These are phyloP conservation scores for Cylindrotheca fusiformis DNA, from an alignment of 108 stramenopile genomes.

Conservation along the genomic window DNA sequence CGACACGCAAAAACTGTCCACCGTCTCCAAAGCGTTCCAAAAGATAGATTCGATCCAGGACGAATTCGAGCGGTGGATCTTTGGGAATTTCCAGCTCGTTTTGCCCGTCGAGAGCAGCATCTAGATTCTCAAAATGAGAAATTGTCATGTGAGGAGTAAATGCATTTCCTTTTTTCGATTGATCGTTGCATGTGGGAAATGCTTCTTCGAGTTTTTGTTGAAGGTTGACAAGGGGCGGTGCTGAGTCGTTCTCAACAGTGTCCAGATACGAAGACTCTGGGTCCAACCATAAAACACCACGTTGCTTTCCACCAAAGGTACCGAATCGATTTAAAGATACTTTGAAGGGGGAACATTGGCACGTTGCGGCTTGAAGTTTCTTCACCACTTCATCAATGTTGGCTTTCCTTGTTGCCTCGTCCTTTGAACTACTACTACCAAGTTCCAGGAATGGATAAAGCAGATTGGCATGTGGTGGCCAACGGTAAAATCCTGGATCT, in stretches of 20 bases:
- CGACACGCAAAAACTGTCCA: conserved; percentile 70
- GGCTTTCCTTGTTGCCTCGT: background rate
- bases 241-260: conserved; percentile 1
- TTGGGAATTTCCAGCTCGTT: conserved; percentile 30
- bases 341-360: conserved; percentile 48
- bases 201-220: conserved; percentile 46
- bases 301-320: conserved; percentile 64
- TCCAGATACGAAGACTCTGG: conserved; percentile 17
- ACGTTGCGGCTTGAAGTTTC: conserved; percentile 32
- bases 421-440: background rate
- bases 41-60: conserved; percentile 57
- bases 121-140: conserved; percentile 58
- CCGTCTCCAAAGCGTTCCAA: conserved; percentile 64
- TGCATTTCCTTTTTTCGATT: conserved; percentile 22
- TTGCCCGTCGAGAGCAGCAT: conserved; percentile 54
- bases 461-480: conserved; percentile 84
- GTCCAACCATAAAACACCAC: conserved; percentile 76
- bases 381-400: conserved; percentile 4
- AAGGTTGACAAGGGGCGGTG: conserved; percentile 37
- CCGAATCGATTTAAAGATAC: conserved; percentile 58
- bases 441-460: conserved; percentile 75
- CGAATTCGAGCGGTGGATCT: conserved; percentile 31
- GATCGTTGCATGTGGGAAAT: conserved; percentile 65
- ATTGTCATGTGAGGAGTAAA: conserved; percentile 80
- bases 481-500: conserved; percentile 78